Evolutionary conservation across 306 rosid genomes (phyloP), one percentile per base, ranked within the genome.

Genomic region (Cucurbita pepo): DNA sequence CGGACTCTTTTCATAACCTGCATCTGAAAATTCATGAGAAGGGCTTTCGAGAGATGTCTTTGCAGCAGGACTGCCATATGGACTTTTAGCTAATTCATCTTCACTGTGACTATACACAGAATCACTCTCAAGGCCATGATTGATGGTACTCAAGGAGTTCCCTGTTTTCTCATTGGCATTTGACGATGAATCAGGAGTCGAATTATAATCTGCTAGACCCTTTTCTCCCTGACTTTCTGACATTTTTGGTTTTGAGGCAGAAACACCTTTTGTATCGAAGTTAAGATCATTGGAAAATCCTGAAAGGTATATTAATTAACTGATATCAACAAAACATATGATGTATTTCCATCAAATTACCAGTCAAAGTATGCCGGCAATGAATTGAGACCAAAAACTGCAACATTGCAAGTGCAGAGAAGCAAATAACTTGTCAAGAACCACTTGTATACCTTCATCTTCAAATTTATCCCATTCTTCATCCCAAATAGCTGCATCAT

Each of bases 401-500:
- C 14, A 21, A 47, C 40, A 19, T 19, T 25, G 8, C 15, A 4
- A 13, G 22, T 69, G 41, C 56, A 69, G 34, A 48, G 15, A 69
- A 69, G 22, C 25, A 25, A 47, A 69, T 50, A 69, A 48, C 74
- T 69, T 69, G 70, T 36, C 43, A 30, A 51, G 25, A 21, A 50
- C 58, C 41, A 48, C 19, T 15, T 22, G 7, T 25, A 12, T 73
- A 94, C 98, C 97, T 85, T 88, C 98, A 65, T 94, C 98, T 82
- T 94, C 98, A 72, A 94, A 94, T 82, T 94, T 94, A 86, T 94
- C 98, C 98, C 98, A 94, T 56, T 94, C 98, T 85, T 94, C 98
- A 77, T 94, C 98, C 98, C 98, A 94, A 65, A 80, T 84, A 76
- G 92, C 88, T 57, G 98, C 89, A 61, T 76, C 88, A 61, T 89